Conservation (phyloP, 768 basidiomycete genomes). For the Boletus subparvulus region DNA sequence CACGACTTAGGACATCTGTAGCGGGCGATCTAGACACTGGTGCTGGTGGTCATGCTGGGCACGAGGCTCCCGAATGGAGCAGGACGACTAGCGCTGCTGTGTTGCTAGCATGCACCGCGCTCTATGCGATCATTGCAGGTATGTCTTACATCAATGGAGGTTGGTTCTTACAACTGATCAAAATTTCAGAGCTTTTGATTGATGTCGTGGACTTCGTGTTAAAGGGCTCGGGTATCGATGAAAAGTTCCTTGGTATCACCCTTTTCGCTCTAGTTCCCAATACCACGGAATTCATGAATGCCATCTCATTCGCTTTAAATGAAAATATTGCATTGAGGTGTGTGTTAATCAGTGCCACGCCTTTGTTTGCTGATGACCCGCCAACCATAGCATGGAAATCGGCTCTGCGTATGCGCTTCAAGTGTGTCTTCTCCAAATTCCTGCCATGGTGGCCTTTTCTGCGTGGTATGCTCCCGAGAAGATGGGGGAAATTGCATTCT, state of each 20-base stretch:
- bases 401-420: slow-evolving; percentile 98
- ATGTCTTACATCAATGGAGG: slow-evolving; percentile 26
- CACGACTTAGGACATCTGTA: slow-evolving; percentile 44
- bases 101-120: slow-evolving; percentile 80
- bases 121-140: slow-evolving; percentile 98
- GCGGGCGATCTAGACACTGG: slow-evolving; percentile 41
- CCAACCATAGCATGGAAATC: slow-evolving; percentile 84
- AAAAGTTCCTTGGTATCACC: slow-evolving; percentile 96
- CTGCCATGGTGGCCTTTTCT: slow-evolving; percentile 98
- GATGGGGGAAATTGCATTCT: slow-evolving; percentile 84
- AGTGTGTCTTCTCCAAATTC: slow-evolving; percentile 96
- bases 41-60: slow-evolving; percentile 69
- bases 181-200: slow-evolving; percentile 75
- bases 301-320: slow-evolving; percentile 95
- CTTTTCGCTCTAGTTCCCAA: slow-evolving; percentile 98
- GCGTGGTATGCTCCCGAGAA: slow-evolving; percentile 88
- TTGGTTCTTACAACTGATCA: background rate
- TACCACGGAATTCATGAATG: slow-evolving; percentile 99
- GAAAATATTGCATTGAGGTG: slow-evolving; percentile 96
- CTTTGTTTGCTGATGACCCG: slow-evolving; percentile 1
- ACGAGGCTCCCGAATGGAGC: slow-evolving; percentile 97
- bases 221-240: slow-evolving; percentile 87
- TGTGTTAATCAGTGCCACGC: slow-evolving; percentile 12
- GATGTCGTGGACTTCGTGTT: slow-evolving; percentile 95
- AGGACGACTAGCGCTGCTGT: slow-evolving; percentile 87